phyloP scores from a whole-genome alignment of 2,329 filamentous ascomycete species.

The Neofusicoccum laricinum region DNA sequence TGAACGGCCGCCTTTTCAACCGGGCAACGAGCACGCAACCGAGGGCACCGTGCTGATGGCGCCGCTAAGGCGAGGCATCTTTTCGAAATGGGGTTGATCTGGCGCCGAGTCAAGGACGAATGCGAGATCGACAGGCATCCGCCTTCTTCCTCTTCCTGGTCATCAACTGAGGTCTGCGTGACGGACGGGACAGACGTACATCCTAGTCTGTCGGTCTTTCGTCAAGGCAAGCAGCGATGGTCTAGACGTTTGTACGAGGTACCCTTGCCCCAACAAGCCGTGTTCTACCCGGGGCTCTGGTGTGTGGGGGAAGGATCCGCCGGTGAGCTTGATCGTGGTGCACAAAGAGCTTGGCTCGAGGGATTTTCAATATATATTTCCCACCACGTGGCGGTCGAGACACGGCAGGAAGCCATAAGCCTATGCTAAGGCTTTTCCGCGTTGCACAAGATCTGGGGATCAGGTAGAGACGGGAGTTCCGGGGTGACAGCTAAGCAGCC shows the following conservation, averaged over 20 bases:
- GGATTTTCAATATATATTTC: not conserved
- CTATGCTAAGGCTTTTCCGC: not conserved
- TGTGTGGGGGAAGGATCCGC: no score
- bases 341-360: not conserved
- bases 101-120: no score
- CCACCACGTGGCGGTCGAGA: constrained; percentile 1
- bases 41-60: not conserved
- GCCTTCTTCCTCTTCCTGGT: no score
- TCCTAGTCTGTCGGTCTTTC: no score
- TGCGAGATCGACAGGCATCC: no score
- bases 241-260: no score
- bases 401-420: not conserved
- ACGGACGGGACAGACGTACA: no score
- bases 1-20: not conserved
- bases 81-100: not conserved
- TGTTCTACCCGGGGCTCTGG: no score
- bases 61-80: not conserved
- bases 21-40: not conserved
- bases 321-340: not conserved
- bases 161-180: no score
- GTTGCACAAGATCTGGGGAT: not conserved
- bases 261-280: no score
- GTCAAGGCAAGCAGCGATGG: no score
- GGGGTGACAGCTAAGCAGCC: not conserved
- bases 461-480: not conserved